phyloP scores from a whole-genome alignment of 306 rosid genomes.

The Ammopiptanthus mongolicus region DNA sequence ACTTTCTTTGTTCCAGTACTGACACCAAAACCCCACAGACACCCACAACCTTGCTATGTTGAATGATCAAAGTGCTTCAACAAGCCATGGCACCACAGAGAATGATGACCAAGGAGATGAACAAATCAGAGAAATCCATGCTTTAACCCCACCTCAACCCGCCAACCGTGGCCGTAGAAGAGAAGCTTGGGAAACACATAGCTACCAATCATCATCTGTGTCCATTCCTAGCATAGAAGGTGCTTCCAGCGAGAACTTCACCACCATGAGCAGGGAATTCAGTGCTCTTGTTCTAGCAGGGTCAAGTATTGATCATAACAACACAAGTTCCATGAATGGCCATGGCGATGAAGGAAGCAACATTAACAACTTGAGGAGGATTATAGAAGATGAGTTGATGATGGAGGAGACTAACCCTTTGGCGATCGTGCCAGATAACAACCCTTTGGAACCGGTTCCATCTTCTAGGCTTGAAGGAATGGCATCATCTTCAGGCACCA shows the following conservation, averaged over 20 bases:
- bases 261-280: slow-evolving; percentile 78
- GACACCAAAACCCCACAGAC: neutral
- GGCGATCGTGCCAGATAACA: slow-evolving; percentile 72
- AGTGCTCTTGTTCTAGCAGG: slow-evolving; percentile 88
- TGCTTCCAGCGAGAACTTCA: slow-evolving; percentile 61
- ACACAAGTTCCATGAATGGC: slow-evolving; percentile 5
- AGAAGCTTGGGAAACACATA: slow-evolving; percentile 55
- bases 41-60: slow-evolving; percentile 34
- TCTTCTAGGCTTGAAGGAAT: slow-evolving; percentile 24
- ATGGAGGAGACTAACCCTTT: slow-evolving; percentile 68
- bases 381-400: slow-evolving; percentile 59
- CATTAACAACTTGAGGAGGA: slow-evolving; percentile 38
- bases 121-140: slow-evolving; percentile 71
- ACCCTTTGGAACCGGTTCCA: slow-evolving; percentile 28
- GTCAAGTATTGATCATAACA: slow-evolving; percentile 37
- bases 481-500: neutral
- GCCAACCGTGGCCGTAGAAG: slow-evolving; percentile 31
- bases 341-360: neutral
- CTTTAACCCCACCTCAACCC: slow-evolving; percentile 62
- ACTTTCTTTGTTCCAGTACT: slow-evolving; percentile 10
- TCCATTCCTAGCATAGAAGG: slow-evolving; percentile 51
- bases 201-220: slow-evolving; percentile 46
- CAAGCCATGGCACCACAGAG: slow-evolving; percentile 27
- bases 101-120: slow-evolving; percentile 27
- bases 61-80: slow-evolving; percentile 42